Evolutionary conservation across 768 basidiomycete genomes (phyloP).

Genomic region (Suillus lakei): DNA sequence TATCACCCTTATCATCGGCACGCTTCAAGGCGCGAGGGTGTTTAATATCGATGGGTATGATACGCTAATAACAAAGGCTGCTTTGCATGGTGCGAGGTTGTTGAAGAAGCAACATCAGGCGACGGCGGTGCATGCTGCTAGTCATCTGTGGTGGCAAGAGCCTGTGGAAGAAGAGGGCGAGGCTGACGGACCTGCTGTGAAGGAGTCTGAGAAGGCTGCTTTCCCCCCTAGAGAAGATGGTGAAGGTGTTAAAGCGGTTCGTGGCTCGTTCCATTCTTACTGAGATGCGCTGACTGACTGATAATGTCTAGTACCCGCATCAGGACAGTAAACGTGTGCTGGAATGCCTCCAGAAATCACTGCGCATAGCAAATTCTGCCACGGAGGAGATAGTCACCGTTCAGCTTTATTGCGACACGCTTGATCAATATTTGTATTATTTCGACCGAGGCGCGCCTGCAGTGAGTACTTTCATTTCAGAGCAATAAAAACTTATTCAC

Average conservation of each 20-base stretch:
- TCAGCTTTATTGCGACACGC: constrained; percentile 93
- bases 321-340: constrained; percentile 97
- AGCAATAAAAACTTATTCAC: neutral
- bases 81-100: constrained; percentile 92
- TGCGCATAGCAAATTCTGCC: constrained; percentile 94
- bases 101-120: constrained; percentile 99
- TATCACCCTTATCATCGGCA: constrained; percentile 94
- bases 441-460: constrained; percentile 92
- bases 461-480: constrained; percentile 51
- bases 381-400: constrained; percentile 97
- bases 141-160: constrained; percentile 99
- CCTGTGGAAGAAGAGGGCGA: constrained; percentile 47
- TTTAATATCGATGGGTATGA: constrained; percentile 96
- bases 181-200: constrained; percentile 37
- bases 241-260: constrained; percentile 56
- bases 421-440: constrained; percentile 96
- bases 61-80: constrained; percentile 98
- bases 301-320: constrained; percentile 65
- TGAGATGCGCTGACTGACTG: constrained; percentile 5
- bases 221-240: constrained; percentile 42
- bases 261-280: constrained; percentile 32
- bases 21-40: constrained; percentile 86
- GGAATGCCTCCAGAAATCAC: constrained; percentile 95
- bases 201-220: constrained; percentile 22
- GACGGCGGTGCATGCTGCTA: constrained; percentile 91